Evolutionary conservation across 371 early-diverging fungal species (phyloP), one percentile per base, ranked within the genome.

Genomic region (Zychaea mexicana): DNA sequence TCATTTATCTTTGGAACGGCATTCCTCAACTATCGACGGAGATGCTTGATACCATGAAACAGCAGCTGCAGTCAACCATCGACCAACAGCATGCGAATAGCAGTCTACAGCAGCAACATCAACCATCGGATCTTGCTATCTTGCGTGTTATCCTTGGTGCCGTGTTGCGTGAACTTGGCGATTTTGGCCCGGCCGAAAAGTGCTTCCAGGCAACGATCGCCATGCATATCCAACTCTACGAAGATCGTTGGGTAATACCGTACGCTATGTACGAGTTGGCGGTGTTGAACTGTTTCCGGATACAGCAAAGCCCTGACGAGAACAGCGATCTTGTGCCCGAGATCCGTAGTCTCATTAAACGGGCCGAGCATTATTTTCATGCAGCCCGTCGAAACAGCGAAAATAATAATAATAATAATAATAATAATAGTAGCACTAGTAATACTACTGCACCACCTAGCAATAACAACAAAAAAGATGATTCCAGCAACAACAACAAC

Each of bases 1-100:
- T 82, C 2, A 71, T 78, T 45, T 82, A 82, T 46, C 67, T 82
- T 0, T 82, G 82, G 82, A 78, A 82, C 30, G 82, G 82, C 6
- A 71, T 78, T 7, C 71, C 75, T 13, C 79, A 82, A 27, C 46
- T 82, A 7, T 62, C 70, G 5, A 39, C 56, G 2, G 47, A 58
- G 10, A 77, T 72, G 42, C 59, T 78, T 22, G 31, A 55, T 10
- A 24, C 19, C 0, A 78, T 82, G 74, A 77, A 73, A 27, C 39
- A 69, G 54, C 33, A 57, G 2, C 52, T 67, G 31, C 53, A 65
- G 56, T 5, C 33, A 17, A 21, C 53, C 10, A 24, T 64, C 4
- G 19, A 52, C 5, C 52, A 39, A 10, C 58, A 47, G n/a, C 27
- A 24, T n/a, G n/a, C n/a, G n/a, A n/a, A n/a, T n/a, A n/a, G n/a